These are phyloP conservation scores for Abelmoschus esculentus DNA, from an alignment of 345 rosid species.

Conservation along the genomic window DNA sequence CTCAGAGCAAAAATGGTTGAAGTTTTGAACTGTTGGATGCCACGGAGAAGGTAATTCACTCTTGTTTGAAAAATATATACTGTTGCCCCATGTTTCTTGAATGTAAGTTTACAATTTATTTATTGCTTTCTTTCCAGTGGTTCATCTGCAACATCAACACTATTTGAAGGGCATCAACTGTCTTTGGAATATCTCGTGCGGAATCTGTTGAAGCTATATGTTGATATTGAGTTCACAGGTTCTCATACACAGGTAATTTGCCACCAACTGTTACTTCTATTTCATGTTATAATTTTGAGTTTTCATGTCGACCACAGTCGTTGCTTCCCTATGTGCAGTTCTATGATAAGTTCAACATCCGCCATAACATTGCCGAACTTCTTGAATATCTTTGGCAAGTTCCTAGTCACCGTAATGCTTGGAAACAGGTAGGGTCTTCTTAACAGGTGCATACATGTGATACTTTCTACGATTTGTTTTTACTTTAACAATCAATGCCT, in stretches of 20 bases:
- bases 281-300: not conserved
- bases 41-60: slow-evolving; percentile 61
- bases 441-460: slow-evolving; percentile 4
- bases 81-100: slow-evolving; percentile 6
- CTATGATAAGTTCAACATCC: slow-evolving; percentile 95
- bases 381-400: slow-evolving; percentile 98
- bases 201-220: slow-evolving; percentile 95
- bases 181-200: slow-evolving; percentile 92
- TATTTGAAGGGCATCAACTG: slow-evolving; percentile 92
- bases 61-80: not conserved
- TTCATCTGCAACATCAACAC: slow-evolving; percentile 67
- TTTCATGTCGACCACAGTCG: not conserved
- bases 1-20: slow-evolving; percentile 99
- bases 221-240: slow-evolving; percentile 98
- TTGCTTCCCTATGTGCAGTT: slow-evolving; percentile 47
- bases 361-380: slow-evolving; percentile 97
- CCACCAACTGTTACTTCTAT: not conserved
- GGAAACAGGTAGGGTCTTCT: slow-evolving; percentile 69
- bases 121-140: slow-evolving; percentile 44
- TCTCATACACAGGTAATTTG: slow-evolving; percentile 91
- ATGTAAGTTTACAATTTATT: slow-evolving; percentile 2
- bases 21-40: slow-evolving; percentile 99
- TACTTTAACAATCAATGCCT: not conserved
- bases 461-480: slow-evolving; percentile 3
- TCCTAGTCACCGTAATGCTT: slow-evolving; percentile 92